Base-by-base conservation (phyloP, 768 basidiomycete genomes). In the Suillus ampliporus region DNA sequence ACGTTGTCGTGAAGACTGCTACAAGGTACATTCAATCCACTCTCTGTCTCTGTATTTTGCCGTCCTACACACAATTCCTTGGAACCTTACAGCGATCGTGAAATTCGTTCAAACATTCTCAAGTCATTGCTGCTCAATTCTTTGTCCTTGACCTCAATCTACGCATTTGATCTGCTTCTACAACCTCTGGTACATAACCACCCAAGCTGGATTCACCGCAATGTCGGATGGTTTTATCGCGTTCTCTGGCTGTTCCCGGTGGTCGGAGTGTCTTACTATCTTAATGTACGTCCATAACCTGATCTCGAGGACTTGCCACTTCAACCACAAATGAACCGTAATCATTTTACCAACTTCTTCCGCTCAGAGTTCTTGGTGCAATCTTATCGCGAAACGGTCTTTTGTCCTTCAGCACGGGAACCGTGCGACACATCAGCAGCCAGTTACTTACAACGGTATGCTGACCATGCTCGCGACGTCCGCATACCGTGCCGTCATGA, bases 401-500 rank as follows among this genome's bases (percentile, higher is more conserved):
- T 94, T 87, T 71, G 74, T 83, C 6, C 79, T 93, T n/a, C 87
- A 87, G 62, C 85, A 91, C 65, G 92, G 93, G 23, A 79, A 80
- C 15, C 84, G 86, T 38, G 80, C 87, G 11, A 78, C 81, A 19
- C 77, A 77, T 5, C 81, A 82, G 41, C 81, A 83, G 40, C 80
- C 89, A 8, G 78, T 83, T 47, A 86, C 87, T 0, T 91, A 91
- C 71, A 84, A 82, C 4, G 89, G 89, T 10, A 80, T 94, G 76
- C 79, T 95, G 59, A 90, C 84, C 19, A 83, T 88, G 48, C 81
- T 94, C 41, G 91, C 92, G 17, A 89, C 89, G 19, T 92, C 91
- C 9, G 91, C 91, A 6, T 95, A 95, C 68, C 85, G 93, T 19
- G 83, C 83, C 2, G 86, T 94, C 61, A 92, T 96, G 89, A 84